Evolutionary conservation across 345 rosid genomes (phyloP), one percentile per base, ranked within the genome.

Genomic region (Arabis hirsuta): DNA sequence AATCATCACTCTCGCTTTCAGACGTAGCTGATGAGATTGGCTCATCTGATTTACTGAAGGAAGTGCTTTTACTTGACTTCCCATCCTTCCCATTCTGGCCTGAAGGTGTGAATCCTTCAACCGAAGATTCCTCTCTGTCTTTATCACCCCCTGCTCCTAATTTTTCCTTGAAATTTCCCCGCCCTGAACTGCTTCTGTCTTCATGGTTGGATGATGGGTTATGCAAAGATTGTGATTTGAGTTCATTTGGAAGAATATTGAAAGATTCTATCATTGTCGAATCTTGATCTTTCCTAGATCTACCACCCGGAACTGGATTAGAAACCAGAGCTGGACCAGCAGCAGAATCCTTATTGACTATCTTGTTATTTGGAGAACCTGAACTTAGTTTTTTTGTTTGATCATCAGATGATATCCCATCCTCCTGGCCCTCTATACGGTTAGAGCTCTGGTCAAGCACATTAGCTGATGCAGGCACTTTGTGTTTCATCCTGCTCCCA

Each of bases 1-100:
- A 88, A 71, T 82, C 99, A 29, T 84, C 90, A 54, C 89, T 79
- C 60, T 90, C 96, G 72, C 91, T 84, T 44, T 76, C 82, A 59
- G 87, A 81, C 70, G 66, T 65, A 72, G 84, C 82, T 67, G 79
- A 77, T 44, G 55, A 46, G 52, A 64, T 73, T 67, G 81, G 77
- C 48, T 78, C 88, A 61, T 62, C 84, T 55, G 76, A 45, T 47
- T 73, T 78, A 66, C 82, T 47, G 29, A 76, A 61, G 45, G 78
- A 78, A 54, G 66, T 82, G 59, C 65, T 68, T 72, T 77, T 73
- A 39, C 62, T 79, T 22, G 73, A 73, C 82, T 82, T 83, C 62
- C 69, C 74, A 51, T 72, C 78, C 56, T 73, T 80, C 55, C 79
- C 84, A 46, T 60, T 80, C 66, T 75, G 74, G 36, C 71, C 75